Base-by-base conservation (phyloP, 352 stramenopile genomes). In the Hyaloperonospora brassicae region DNA sequence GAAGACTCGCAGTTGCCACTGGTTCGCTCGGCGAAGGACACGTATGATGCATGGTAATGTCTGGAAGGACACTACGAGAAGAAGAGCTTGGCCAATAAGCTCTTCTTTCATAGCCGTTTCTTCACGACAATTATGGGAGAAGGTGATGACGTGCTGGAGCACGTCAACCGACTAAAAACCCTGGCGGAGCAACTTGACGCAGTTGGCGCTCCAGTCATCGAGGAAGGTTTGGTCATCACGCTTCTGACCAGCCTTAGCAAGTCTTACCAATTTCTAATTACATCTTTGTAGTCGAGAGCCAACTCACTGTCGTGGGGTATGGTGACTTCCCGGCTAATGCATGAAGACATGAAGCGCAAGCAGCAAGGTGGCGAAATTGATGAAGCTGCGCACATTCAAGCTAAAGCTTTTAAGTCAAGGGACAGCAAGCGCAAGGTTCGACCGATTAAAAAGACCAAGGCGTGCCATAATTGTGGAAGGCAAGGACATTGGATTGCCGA, bases 401-500 rank as follows among this genome's bases (percentile, higher is more conserved):
- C 17, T 17, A 0, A 17, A 17, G 17, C 17, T 17, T 17, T 17
- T 0, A 17, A 0, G 17, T 24, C 12, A 22, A 24, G n/a, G 1
- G n/a, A 38, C 23, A 38, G 11, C 24, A 38, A 49, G 24, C 23
- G 24, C 9, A 49, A 38, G 11, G 43, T 23, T 10, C 43, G 24
- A 38, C 23, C 24, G 13, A 14, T 38, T 23, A 13, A 34, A 21
- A 38, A 38, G 23, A 38, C 9, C 8, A 17, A 17, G 5, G 24
- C 43, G 11, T 49, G 43, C 43, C 23, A 38, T 13, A 52, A 41
- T 11, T 58, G 52, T 8, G 52, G 43, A 0, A 44, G 52, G 25
- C 24, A 52, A 13, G 44, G 52, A 49, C 52, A 59, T 24, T 58
- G 52, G 43, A 58, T 58, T 25, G 52, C 52, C 5, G 27, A 52